phyloP scores from a whole-genome alignment of 23 red algal species.

The Chondrus crispus region DNA sequence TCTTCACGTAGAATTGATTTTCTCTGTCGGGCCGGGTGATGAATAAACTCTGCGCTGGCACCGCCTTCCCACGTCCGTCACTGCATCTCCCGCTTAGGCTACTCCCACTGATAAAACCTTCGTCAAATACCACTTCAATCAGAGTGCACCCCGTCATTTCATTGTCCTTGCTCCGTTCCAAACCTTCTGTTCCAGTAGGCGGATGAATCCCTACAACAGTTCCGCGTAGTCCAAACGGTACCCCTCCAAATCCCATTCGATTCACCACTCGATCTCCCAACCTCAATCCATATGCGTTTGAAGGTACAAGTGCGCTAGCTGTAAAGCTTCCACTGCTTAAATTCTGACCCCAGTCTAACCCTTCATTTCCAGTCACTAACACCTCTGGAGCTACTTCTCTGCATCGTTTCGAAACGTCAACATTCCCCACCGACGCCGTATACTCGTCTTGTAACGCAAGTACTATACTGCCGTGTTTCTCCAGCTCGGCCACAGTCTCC shows the following conservation, averaged over 20 bases:
- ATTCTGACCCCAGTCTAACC: neutral
- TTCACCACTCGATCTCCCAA: constrained; percentile 69
- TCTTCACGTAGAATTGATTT: constrained; percentile 35
- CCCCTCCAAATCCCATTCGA: constrained; percentile 21
- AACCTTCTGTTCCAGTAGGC: neutral
- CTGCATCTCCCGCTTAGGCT: constrained; percentile 69
- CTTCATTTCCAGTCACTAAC: constrained; percentile 28
- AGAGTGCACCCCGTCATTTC: neutral
- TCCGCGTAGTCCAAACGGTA: constrained; percentile 76
- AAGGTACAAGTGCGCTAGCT: neutral
- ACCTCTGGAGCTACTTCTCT: constrained; percentile 15
- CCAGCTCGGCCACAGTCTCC: constrained; percentile 30
- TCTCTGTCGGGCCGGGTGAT: constrained; percentile 47
- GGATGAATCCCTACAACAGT: constrained; percentile 77
- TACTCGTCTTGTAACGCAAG: constrained; percentile 31
- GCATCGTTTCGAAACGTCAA: neutral
- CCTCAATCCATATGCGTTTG: constrained; percentile 15
- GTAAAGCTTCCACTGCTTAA: neutral
- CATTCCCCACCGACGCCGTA: neutral
- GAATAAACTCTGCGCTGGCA: constrained; percentile 41
- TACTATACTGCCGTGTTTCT: constrained; percentile 35
- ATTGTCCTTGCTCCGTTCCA: neutral
- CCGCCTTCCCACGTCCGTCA: constrained; percentile 64
- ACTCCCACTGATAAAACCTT: constrained; percentile 76
- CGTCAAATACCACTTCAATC: constrained; percentile 92